Base-by-base conservation (phyloP, 176 grass and related monocot species). In the Tuctoria greenei region DNA sequence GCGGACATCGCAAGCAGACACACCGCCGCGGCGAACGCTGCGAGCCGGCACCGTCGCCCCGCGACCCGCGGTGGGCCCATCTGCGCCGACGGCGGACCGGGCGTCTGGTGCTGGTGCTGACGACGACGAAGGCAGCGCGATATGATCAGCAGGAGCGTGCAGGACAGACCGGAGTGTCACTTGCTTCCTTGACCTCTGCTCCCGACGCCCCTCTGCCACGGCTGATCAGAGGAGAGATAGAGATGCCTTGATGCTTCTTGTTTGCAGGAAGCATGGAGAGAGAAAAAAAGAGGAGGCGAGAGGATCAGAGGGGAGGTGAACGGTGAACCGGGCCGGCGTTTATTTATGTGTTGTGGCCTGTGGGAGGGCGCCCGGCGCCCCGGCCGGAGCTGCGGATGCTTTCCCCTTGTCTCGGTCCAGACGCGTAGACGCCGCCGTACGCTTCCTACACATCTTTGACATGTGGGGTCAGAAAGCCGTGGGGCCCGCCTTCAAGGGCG, bases 61-160 rank as follows among this genome's bases (percentile, higher is more conserved):
- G 60, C 35, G 9, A 40, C 68, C 61, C 35, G 68, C 66, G 35
- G 79, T 31, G 25, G 39, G n/a, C 36, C 81, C 86, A 84, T 84
- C 64, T 67, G 43, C 16, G 61, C 31, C 12, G 10, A 14, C 73
- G 17, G 61, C 31, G 20, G 10, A 14, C 73, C 26, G 61, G 38
- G 31, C 16, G 59, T 6, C 11, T 24, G 54, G 54, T 35, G 61
- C 31, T 16, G 61, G 11, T 61, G 25, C 20, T 0, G 31, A 20
- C 1, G 61, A 9, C 25, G 58, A 58, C 9, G 54, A 34, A 15
- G 59, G 13, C 26, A 13, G 27, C 55, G 42, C 58, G 38, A 5
- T 20, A 18, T 16, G 41, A 9, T 49, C 73, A 15, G 11, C 17
- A 7, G 14, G 43, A 24, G 41, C 21, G 21, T 8, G 63, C 7